Evolutionary conservation across 768 basidiomycete genomes (phyloP), one percentile per base, ranked within the genome.

Genomic region (Cyathus striatus): DNA sequence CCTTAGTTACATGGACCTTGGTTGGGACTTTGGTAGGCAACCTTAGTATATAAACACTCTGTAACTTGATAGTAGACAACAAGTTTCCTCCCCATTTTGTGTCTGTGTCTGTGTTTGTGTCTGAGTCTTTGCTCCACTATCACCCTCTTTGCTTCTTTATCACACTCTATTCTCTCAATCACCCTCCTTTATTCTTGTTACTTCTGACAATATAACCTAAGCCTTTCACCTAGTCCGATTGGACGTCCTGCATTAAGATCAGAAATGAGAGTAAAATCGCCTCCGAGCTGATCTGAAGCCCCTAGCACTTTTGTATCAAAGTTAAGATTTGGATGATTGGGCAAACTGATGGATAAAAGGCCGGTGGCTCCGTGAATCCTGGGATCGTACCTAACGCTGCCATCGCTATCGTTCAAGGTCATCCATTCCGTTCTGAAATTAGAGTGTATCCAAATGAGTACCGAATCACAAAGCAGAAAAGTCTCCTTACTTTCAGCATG

Each of bases 161-260:
- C n/a, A n/a, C n/a, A n/a, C n/a, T n/a, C n/a, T n/a, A n/a, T n/a
- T n/a, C n/a, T n/a, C n/a, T n/a, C n/a, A n/a, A n/a, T n/a, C n/a
- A n/a, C n/a, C n/a, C n/a, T n/a, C n/a, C n/a, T n/a, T n/a, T n/a
- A n/a, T n/a, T n/a, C n/a, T n/a, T n/a, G n/a, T n/a, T n/a, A n/a
- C n/a, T n/a, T n/a, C n/a, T n/a, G n/a, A n/a, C n/a, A n/a, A n/a
- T n/a, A n/a, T n/a, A n/a, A n/a, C n/a, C n/a, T n/a, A n/a, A n/a
- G n/a, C n/a, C n/a, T n/a, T n/a, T 48, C 37, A 66, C 66, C 59
- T 10, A 66, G 26, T n/a, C 69, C 69, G 6, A 68, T 49, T 1
- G 53, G 49, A 14, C 48, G 44, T 4, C 70, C 70, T 1, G 55
- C 54, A 41, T 70, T 68, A 40, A 55, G 47, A 47, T 72, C 70